A percentile compares a stretch with the other conserved stretches of the same genome.
Evolutionary conservation across 495 filamentous ascomycete species (phyloP).

Genomic region (Amniculicola lignicola): DNA sequence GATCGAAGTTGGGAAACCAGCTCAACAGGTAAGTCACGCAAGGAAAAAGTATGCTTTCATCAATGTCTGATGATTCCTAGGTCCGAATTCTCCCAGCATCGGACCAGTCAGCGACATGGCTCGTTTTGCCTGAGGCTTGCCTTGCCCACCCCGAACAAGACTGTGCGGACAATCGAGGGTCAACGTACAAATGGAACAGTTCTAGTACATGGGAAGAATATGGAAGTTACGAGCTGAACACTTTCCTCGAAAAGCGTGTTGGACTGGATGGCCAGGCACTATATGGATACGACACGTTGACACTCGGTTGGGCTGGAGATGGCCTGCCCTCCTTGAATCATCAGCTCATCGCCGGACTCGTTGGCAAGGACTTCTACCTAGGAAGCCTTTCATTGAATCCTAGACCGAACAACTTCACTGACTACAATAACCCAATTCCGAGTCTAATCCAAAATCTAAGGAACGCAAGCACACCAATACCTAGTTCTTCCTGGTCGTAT

Average conservation of each 20-base stretch:
- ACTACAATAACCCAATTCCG: conserved; percentile 32
- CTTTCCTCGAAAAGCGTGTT: conserved; percentile 30
- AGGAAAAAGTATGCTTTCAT: no score
- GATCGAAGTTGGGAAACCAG: conserved; percentile 29
- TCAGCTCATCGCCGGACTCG: conserved; percentile 35
- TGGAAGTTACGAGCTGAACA: conserved; percentile 34
- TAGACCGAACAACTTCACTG: conserved; percentile 40
- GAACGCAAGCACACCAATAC: conserved; percentile 34
- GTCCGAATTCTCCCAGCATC: conserved; percentile 30
- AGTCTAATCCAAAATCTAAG: conserved; percentile 36
- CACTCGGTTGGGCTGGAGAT: conserved; percentile 34
- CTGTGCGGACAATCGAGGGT: conserved; percentile 49
- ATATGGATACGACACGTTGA: conserved; percentile 39
- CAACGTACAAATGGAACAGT: conserved; percentile 47
- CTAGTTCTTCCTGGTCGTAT: conserved; percentile 40
- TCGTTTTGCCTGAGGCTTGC: conserved; percentile 40
- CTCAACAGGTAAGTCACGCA: no score
- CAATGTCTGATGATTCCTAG: no score
- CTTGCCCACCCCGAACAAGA: conserved; percentile 24
- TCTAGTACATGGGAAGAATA: conserved; percentile 50
- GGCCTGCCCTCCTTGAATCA: conserved; percentile 33
- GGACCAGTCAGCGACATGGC: conserved; percentile 19
- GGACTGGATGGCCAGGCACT: conserved; percentile 32
- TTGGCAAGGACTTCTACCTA: conserved; percentile 37
- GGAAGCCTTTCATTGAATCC: conserved; percentile 40